Evolutionary conservation across 495 filamentous ascomycete species (phyloP), one percentile per base, ranked within the genome.

Genomic region (Delitschia confertaspora): DNA sequence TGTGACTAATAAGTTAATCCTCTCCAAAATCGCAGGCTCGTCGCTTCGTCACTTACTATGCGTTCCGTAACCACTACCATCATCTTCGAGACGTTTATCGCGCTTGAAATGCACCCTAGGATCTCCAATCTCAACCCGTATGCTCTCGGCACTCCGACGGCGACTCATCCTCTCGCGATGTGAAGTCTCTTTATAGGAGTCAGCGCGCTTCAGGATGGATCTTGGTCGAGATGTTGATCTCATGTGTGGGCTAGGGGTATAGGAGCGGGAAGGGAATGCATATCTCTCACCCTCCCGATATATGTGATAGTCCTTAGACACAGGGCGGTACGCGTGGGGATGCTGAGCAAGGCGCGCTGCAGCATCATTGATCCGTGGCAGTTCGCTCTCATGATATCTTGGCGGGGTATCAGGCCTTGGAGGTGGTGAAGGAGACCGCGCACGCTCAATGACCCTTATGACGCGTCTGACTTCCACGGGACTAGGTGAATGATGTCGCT

Each of bases 101-200:
- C 17, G 29, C 31, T 22, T 20, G 22, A 53, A 53, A 23, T 53
- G 50, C 4, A 53, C 50, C 27, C 45, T 35, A 8, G 49, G 36
- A 9, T 43, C 49, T 19, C 49, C 49, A 10, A 47, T 26, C 27
- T 52, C 49, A 10, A 46, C 42, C 20, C 30, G 27, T 9, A 20
- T 47, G 27, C 49, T 52, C 29, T 42, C 49, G 2, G 25, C 5
- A 19, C 49, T 52, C 6, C 14, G 31, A 44, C 23, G 40, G 17
- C 14, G 18, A 3, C 21, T 40, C 35, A 23, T 23, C 17, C 10
- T 1, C 14, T 21, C 26, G 21, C 23, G 23, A 22, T 30, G 20
- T 1, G 35, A 7, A 24, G 35, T 46, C 20, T 45, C 29, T 27
- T 34, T 10, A 26, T 39, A 39, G 14, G 24, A 18, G 27, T 43